Percentiles rank a stretch among this genome's conserved stretches.
Conservation (phyloP, 768 basidiomycete genomes). For the Russula griseocarnosa region DNA sequence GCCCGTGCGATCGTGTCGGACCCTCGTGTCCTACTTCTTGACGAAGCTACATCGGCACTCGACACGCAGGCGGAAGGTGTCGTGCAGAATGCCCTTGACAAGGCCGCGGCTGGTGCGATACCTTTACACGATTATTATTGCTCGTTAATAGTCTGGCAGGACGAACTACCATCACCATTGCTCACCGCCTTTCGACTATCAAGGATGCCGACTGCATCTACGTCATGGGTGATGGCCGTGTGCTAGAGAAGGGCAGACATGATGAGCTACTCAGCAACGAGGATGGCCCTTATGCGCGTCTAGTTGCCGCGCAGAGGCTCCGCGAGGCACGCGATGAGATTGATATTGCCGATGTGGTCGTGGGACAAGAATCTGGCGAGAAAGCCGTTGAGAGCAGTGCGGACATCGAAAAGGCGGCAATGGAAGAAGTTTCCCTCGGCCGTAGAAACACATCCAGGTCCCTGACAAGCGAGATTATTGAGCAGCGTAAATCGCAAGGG, state of each 20-base stretch:
- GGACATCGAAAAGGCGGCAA: constrained; percentile 48
- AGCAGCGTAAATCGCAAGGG: constrained; percentile 37
- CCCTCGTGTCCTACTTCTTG: constrained; percentile 46
- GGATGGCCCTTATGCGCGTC: constrained; percentile 60
- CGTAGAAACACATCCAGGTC: constrained; percentile 50
- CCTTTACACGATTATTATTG: neutral
- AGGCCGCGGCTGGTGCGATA: constrained; percentile 36
- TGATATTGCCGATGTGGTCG: constrained; percentile 23
- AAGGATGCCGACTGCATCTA: constrained; percentile 41
- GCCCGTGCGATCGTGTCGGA: constrained; percentile 50
- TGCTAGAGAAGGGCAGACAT: constrained; percentile 46
- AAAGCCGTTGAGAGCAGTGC: constrained; percentile 5
- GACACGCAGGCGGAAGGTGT: constrained; percentile 50
- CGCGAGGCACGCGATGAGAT: constrained; percentile 44
- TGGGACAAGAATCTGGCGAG: neutral
- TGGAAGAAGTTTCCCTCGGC: constrained; percentile 57
- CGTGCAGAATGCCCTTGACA: constrained; percentile 52
- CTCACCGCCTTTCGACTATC: constrained; percentile 38
- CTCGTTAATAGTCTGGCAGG: constrained; percentile 15
- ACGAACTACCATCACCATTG: constrained; percentile 37
- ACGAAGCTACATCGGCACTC: constrained; percentile 48
- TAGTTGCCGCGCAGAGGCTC: constrained; percentile 73
- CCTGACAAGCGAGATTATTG: constrained; percentile 58
- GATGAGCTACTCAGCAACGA: constrained; percentile 39
- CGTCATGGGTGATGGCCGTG: constrained; percentile 44